These are phyloP conservation scores for Cymbidium sinense DNA, from an alignment of 106 monocot genomes.

Conservation along the genomic window DNA sequence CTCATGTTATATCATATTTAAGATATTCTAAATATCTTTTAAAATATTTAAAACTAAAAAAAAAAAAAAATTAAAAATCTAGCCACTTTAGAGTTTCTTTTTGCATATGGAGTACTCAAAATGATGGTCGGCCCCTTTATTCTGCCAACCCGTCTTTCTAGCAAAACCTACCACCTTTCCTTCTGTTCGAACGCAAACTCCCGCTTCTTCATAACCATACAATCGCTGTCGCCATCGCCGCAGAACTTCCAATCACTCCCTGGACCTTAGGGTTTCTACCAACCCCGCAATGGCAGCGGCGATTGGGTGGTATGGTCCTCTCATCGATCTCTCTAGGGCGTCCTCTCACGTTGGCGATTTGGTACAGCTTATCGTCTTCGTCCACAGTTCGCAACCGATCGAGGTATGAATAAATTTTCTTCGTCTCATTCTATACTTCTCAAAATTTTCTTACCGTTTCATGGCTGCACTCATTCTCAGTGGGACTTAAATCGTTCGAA, in stretches of 20 bases:
- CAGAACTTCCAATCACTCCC: neutral
- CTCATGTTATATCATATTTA: too few species aligned
- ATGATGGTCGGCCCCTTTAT: too few species aligned
- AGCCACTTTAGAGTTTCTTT: too few species aligned
- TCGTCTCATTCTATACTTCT: neutral
- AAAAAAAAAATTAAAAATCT: too few species aligned
- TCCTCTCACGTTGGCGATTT: slow-evolving; percentile 31
- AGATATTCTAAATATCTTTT: too few species aligned
- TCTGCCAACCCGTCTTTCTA: too few species aligned
- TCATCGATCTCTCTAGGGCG: slow-evolving; percentile 50
- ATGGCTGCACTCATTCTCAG: neutral
- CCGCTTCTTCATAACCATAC: too few species aligned
- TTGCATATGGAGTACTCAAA: too few species aligned
- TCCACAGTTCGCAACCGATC: slow-evolving; percentile 24
- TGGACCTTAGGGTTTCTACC: neutral
- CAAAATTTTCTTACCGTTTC: neutral
- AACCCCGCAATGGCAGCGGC: slow-evolving; percentile 9
- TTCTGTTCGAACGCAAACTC: too few species aligned
- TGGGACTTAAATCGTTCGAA: neutral
- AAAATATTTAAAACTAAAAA: too few species aligned
- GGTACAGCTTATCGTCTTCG: slow-evolving; percentile 57
- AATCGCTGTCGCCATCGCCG: too few species aligned
- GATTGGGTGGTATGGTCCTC: slow-evolving; percentile 62
- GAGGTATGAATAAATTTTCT: slow-evolving; percentile 11
- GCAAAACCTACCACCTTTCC: too few species aligned